phyloP scores from a whole-genome alignment of 371 early-diverging fungal genomes.

The Mortierella sp. region DNA sequence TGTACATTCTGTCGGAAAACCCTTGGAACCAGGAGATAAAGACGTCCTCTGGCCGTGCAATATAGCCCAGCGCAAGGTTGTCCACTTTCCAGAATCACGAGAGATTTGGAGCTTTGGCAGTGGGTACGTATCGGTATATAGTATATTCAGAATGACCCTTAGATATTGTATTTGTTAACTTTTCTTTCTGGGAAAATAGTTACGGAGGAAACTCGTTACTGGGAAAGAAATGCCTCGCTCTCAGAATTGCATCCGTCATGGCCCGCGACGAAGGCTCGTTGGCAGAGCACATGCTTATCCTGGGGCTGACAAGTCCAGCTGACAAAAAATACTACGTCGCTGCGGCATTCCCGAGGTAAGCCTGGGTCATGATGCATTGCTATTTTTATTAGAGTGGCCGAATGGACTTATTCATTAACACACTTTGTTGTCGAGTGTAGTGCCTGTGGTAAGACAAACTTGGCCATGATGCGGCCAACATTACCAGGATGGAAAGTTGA shows the following conservation, averaged over 20 bases:
- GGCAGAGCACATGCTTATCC: slow-evolving; percentile 61
- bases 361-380: neutral
- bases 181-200: no score
- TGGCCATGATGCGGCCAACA: slow-evolving; percentile 59
- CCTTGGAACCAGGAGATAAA: slow-evolving; percentile 55
- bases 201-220: slow-evolving; percentile 61
- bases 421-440: slow-evolving; percentile 3
- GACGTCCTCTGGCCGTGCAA: slow-evolving; percentile 60
- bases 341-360: slow-evolving; percentile 59
- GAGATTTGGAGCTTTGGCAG: slow-evolving; percentile 60
- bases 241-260: slow-evolving; percentile 59
- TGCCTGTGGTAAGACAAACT: slow-evolving; percentile 61
- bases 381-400: no score
- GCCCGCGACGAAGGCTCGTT: slow-evolving; percentile 59
- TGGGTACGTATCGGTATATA: slow-evolving; percentile 41
- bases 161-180: no score
- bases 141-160: no score
- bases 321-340: slow-evolving; percentile 59
- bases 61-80: slow-evolving; percentile 56
- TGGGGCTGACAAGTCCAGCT: slow-evolving; percentile 57
- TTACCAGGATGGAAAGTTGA: slow-evolving; percentile 63
- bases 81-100: slow-evolving; percentile 60
- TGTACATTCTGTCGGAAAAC: slow-evolving; percentile 58
- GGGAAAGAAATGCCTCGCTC: slow-evolving; percentile 60
- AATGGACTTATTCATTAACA: no score